phyloP scores from a whole-genome alignment of 2,329 filamentous ascomycete species.

The Venturia pyrina region DNA sequence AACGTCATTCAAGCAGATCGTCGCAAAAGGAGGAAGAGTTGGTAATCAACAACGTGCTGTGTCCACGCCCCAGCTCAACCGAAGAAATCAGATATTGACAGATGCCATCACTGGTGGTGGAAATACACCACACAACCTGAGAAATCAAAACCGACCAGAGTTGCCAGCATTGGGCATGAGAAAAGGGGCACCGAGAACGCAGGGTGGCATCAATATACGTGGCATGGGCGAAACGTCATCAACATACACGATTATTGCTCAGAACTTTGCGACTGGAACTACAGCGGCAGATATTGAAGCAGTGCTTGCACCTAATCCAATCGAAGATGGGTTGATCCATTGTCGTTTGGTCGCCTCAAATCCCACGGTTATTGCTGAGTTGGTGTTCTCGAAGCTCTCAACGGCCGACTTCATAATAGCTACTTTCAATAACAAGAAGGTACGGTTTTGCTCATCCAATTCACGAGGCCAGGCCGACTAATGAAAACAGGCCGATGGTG shows the following conservation, averaged over 20 bases:
- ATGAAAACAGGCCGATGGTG: conserved; percentile 56
- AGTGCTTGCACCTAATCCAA: conserved; percentile 56
- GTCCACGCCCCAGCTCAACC: conserved; percentile 10
- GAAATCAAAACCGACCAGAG: conserved; percentile 28
- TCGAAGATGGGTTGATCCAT: conserved; percentile 37
- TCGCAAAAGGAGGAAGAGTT: background rate
- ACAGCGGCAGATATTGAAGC: conserved; percentile 75
- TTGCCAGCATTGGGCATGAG: conserved; percentile 16
- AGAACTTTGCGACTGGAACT: conserved; percentile 75
- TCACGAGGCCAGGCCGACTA: background rate
- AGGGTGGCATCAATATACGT: conserved; percentile 58
- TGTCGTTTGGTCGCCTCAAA: conserved; percentile 58
- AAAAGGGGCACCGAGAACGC: conserved; percentile 24
- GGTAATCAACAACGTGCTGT: background rate
- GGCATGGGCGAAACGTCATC: conserved; percentile 49
- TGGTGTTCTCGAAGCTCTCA: conserved; percentile 61
- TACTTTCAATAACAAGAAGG: conserved; percentile 70
- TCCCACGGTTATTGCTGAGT: conserved; percentile 68
- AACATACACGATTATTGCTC: conserved; percentile 62
- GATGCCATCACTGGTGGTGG: conserved; percentile 5
- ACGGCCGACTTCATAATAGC: conserved; percentile 65
- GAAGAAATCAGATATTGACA: conserved; percentile 15
- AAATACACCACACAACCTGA: conserved; percentile 15
- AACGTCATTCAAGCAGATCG: background rate
- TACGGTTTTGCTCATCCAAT: conserved; percentile 28